Percentiles rank a stretch among this genome's conserved stretches.
Conservation (phyloP, 139 green algal genomes). For the Volvox reticuliferus region DNA sequence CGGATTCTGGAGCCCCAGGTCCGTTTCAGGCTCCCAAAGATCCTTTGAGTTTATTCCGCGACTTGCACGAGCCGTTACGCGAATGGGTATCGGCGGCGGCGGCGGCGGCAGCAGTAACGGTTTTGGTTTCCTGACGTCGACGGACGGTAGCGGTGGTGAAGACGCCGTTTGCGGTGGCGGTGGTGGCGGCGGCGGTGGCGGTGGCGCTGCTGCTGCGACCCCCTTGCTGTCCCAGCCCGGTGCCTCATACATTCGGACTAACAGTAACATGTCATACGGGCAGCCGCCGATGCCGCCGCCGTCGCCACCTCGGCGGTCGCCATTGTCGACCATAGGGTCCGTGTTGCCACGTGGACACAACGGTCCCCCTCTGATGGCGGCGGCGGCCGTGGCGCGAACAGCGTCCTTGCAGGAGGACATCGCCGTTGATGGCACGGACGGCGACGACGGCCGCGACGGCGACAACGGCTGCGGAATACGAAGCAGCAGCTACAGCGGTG, state of each 20-base stretch:
- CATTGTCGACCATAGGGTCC: neutral
- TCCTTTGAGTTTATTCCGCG: too few species aligned
- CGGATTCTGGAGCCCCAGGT: too few species aligned
- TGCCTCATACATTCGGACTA: neutral
- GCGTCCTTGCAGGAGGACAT: neutral
- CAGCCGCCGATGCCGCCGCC: neutral
- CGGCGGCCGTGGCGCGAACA: neutral
- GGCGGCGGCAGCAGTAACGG: too few species aligned
- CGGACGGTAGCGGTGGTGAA: too few species aligned
- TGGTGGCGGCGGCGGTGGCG: neutral
- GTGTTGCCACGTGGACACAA: conserved; percentile 21
- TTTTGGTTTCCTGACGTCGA: too few species aligned
- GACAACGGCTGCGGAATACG: neutral
- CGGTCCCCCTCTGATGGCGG: neutral
- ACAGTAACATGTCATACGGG: neutral
- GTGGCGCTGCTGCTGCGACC: neutral
- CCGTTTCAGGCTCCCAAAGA: too few species aligned
- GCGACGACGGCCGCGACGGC: neutral
- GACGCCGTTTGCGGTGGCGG: too few species aligned
- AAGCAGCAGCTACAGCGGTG: neutral
- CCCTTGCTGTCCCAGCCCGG: neutral
- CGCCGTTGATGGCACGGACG: neutral
- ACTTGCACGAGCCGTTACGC: too few species aligned
- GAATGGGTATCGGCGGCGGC: too few species aligned
- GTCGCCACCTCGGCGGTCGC: neutral